These are phyloP conservation scores for Lunasporangiospora selenospora DNA, from an alignment of 192 early-diverging fungal species.

Conservation along the genomic window DNA sequence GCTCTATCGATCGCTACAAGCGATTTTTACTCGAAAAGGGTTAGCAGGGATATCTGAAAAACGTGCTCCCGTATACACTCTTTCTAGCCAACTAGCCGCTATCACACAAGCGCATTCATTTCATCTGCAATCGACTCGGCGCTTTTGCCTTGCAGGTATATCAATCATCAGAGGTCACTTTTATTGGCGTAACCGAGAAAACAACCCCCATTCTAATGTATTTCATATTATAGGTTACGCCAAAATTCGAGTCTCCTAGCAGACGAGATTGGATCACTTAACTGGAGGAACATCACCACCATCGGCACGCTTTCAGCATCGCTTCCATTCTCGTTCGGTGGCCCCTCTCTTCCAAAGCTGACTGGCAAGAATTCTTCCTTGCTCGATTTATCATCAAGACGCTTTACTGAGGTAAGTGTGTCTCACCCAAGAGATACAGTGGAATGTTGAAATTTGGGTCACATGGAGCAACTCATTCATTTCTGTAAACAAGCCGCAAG, in stretches of 20 bases:
- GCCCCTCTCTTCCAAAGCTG: slow-evolving; percentile 4
- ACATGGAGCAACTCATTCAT: background rate
- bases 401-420: slow-evolving; percentile 8
- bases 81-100: slow-evolving; percentile 38
- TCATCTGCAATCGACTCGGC: slow-evolving; percentile 60
- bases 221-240: slow-evolving; percentile 27
- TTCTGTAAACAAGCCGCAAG: background rate
- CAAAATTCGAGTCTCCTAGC: slow-evolving; percentile 23
- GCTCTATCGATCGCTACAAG: background rate
- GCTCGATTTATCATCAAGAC: slow-evolving; percentile 15
- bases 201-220: background rate
- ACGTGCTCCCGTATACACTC: background rate
- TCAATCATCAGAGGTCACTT: background rate
- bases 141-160: slow-evolving; percentile 51
- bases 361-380: slow-evolving; percentile 20
- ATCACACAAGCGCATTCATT: slow-evolving; percentile 62
- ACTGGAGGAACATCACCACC: slow-evolving; percentile 54
- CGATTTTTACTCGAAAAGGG: background rate
- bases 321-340: slow-evolving; percentile 52
- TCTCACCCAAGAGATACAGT: background rate
- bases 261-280: slow-evolving; percentile 45
- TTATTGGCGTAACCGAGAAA: too few species aligned
- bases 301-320: slow-evolving; percentile 42
- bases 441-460: background rate
- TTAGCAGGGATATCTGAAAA: too few species aligned